Percentiles rank a stretch among this genome's conserved stretches.
Conservation (phyloP, 2,329 filamentous ascomycete genomes). For the Volutella citrinella region DNA sequence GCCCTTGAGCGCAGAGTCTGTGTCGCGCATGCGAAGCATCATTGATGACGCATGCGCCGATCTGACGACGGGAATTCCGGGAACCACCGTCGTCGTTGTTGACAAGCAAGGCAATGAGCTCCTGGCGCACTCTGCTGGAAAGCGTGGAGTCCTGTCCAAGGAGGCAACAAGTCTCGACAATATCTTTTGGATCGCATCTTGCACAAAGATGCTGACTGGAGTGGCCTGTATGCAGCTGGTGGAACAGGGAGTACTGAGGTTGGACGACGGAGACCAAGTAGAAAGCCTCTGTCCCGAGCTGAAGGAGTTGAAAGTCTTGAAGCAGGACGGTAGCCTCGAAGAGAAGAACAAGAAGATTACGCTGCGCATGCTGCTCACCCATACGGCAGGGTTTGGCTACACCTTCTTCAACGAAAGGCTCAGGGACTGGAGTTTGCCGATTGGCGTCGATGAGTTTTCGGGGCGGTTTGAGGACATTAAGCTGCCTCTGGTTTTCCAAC, state of each 20-base stretch:
- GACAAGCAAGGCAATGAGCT: constrained; percentile 44
- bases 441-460: constrained; percentile 56
- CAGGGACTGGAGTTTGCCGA: constrained; percentile 44
- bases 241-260: constrained; percentile 43
- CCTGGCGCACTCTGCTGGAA: constrained; percentile 47
- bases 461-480: constrained; percentile 50
- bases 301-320: constrained; percentile 43
- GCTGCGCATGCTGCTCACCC: constrained; percentile 54
- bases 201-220: constrained; percentile 53
- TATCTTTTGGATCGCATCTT: constrained; percentile 58
- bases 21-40: constrained; percentile 19
- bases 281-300: constrained; percentile 50
- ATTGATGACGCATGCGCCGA: constrained; percentile 38
- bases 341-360: constrained; percentile 50
- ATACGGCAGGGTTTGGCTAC: constrained; percentile 58
- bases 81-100: constrained; percentile 44
- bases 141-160: constrained; percentile 37
- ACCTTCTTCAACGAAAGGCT: constrained; percentile 50
- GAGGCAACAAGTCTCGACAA: constrained; percentile 58
- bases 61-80: constrained; percentile 39
- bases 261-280: constrained; percentile 47
- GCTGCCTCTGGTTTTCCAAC: constrained; percentile 58
- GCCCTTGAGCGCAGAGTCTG: constrained; percentile 13
- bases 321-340: constrained; percentile 34
- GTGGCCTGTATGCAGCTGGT: constrained; percentile 57